Base-by-base conservation (phyloP, 108 stramenopile genomes). In the Stephanodiscus triporus region DNA sequence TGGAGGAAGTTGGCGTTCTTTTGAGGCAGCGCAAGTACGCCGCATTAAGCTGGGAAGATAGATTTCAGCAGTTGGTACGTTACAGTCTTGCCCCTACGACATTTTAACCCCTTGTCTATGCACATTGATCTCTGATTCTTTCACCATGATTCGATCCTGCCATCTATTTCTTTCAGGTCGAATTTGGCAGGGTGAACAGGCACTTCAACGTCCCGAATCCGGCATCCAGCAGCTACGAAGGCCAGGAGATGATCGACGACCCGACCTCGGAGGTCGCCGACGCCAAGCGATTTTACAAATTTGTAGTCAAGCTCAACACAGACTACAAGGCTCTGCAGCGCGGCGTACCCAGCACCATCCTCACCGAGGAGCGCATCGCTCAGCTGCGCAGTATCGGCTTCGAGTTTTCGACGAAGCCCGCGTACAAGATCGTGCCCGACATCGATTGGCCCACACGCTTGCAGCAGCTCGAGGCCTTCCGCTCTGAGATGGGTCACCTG, bases 151-250 rank as follows among this genome's bases (percentile, higher is more conserved):
- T 29, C 2, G 43, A 22, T 24, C 14, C 43, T 6, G 1, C 26
- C 17, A 63, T 43, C 20, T 27, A 9, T 57, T 54, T 2, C 22
- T 19, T 26, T 34, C 53, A 68, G 68, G 55, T 43, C 7, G 71
- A 72, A 38, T 73, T 73, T 23, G 63, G 54, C 19, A 50, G 63
- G 13, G 50, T 73, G 30, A 73, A 73, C 29, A 54, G 72, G 9
- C 72, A 73, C 40, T 73, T 73, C 55, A 42, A 63, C 36, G 72
- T 73, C 40, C 72, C 63, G 29, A 65, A 73, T 57, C 72, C 72
- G 16, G 26, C 9, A 23, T 13, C 36, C 8, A 26, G 65, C 14
- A 45, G 29, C 26, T 58, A 7, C 6, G 53, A 68, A 0, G 34
- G 22, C 17, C 36, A 53, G 26, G 51, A 63, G 6, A 29, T 16